Percentiles rank a stretch among this genome's conserved stretches.
Evolutionary conservation across 2,329 filamentous ascomycete genomes (phyloP).

Genomic region (Penicillium expansum): DNA sequence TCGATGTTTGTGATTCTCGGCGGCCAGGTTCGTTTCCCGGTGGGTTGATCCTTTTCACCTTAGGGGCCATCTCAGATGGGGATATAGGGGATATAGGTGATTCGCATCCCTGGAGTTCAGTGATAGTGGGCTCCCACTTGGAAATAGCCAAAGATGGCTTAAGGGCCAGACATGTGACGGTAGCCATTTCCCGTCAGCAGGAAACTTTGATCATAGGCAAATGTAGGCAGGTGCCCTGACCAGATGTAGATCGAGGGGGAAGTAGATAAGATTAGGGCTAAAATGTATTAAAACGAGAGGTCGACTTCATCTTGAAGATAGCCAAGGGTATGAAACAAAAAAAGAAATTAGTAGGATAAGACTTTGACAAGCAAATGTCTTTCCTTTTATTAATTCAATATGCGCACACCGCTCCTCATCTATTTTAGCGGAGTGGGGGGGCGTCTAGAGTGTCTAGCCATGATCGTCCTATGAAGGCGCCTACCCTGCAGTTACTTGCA

Average conservation of each 20-base stretch:
- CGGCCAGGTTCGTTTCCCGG: slow-evolving; percentile 7
- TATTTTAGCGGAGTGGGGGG: slow-evolving; percentile 12
- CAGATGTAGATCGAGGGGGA: neutral
- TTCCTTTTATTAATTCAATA: neutral
- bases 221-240: slow-evolving; percentile 3
- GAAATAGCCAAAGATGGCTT: slow-evolving; percentile 10
- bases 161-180: slow-evolving; percentile 31
- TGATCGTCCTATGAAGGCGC: slow-evolving; percentile 5
- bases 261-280: slow-evolving; percentile 19
- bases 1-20: slow-evolving; percentile 28
- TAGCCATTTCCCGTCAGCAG: slow-evolving; percentile 15
- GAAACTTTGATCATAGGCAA: neutral
- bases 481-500: slow-evolving; percentile 7
- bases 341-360: neutral
- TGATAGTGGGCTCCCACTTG: slow-evolving; percentile 14
- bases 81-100: slow-evolving; percentile 4
- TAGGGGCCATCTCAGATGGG: slow-evolving; percentile 16
- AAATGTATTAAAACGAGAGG: slow-evolving; percentile 10
- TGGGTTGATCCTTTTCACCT: slow-evolving; percentile 16
- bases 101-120: slow-evolving; percentile 16
- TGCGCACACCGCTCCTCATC: slow-evolving; percentile 16
- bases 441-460: slow-evolving; percentile 8
- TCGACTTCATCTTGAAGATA: slow-evolving; percentile 12
- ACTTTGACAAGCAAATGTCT: neutral
- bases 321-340: neutral